A percentile compares a stretch with the other conserved stretches of the same genome.
Conservation (phyloP, 352 stramenopile genomes). For the Aphanomyces cochlioides region DNA sequence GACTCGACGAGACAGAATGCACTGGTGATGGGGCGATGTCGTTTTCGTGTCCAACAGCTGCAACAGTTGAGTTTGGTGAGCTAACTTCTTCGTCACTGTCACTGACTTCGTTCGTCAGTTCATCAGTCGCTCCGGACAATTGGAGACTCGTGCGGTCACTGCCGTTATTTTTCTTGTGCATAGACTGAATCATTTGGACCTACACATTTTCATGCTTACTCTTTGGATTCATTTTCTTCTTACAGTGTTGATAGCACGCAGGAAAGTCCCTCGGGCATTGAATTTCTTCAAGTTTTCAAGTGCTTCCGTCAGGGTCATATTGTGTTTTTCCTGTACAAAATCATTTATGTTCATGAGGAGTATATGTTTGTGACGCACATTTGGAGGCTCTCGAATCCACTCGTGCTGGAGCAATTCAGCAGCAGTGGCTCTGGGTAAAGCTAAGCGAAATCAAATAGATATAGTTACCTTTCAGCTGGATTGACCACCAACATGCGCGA, state of each 20-base stretch:
- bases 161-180: not conserved
- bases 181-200: not conserved
- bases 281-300: conserved; percentile 88
- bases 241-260: conserved; percentile 87
- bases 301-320: conserved; percentile 75
- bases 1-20: conserved; percentile 4
- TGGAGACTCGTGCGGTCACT: not conserved
- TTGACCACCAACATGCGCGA: conserved; percentile 88
- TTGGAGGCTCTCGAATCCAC: conserved; percentile 53
- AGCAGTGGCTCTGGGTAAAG: conserved; percentile 42
- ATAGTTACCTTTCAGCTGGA: conserved; percentile 72
- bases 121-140: not conserved
- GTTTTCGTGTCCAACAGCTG: no score
- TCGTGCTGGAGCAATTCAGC: conserved; percentile 64
- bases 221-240: conserved; percentile 2
- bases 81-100: not conserved
- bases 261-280: conserved; percentile 92
- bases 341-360: not conserved
- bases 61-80: no score
- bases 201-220: not conserved
- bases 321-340: conserved; percentile 33
- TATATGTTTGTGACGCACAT: conserved; percentile 39
- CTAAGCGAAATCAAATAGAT: not conserved
- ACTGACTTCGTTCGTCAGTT: not conserved
- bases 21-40: not conserved